Base-by-base conservation (phyloP, 2,329 filamentous ascomycete genomes). In the Cladosporium sp. region DNA sequence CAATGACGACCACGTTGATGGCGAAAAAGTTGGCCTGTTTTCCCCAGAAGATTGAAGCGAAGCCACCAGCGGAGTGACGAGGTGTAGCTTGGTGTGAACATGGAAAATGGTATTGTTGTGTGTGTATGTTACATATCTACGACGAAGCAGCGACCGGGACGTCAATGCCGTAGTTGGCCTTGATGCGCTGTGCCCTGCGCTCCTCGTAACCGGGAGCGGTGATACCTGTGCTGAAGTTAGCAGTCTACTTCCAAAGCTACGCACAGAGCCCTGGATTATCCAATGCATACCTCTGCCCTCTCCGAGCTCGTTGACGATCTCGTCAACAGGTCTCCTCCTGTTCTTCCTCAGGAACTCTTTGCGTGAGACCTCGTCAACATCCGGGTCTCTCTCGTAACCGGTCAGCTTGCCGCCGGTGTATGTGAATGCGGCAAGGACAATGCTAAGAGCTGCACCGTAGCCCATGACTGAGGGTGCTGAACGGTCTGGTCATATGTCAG, bases 101-200 rank as follows among this genome's bases (percentile, higher is more conserved):
- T 36, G 38, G 36, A 47, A 37, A 56, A 43, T 56, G 43, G 54
- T 39, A 56, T 49, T 56, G 40, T 42, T 47, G 43, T 56, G 42
- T 52, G 50, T 56, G 40, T 55, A 56, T 56, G 54, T 14, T 59
- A 59, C 57, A 59, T 51, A 25, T 59, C 42, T 59, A 59, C 36
- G 57, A 55, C 6, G 50, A 49, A 52, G 58, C 50, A 17, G 30
- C 30, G 28, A 65, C 62, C 19, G 70, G 70, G 70, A 96, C 86
- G 65, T 96, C 91, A 70, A 95, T 84, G 60, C 92, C 91, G 70
- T 96, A 96, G 75, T 87, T 90, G 76, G 91, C 87, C 83, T 90
- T 87, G 74, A 97, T 82, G 67, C 90, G 84, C 78, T 92, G 81
- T 65, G 85, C 84, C 74, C 92, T 86, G 74, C 92, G 83, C 80